Percentiles rank a stretch among this genome's conserved stretches.
phyloP scores from a whole-genome alignment of 2,329 filamentous ascomycete species.

The Xylariaceae sp. region DNA sequence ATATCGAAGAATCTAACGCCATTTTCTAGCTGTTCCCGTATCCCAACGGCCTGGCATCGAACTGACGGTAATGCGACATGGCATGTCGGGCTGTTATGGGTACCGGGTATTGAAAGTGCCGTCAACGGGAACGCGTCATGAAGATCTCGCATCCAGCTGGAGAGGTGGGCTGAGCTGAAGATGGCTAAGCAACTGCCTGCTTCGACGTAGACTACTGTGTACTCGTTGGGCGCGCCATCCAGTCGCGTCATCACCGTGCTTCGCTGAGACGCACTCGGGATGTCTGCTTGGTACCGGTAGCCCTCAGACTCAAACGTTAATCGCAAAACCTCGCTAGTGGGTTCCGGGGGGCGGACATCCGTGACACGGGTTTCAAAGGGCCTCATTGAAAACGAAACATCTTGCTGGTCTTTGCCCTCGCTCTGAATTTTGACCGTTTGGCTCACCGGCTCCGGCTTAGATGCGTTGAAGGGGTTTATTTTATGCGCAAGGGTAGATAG shows the following conservation, averaged over 20 bases:
- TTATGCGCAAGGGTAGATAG: conserved; percentile 44
- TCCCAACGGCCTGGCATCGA: conserved; percentile 80
- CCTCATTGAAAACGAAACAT: conserved; percentile 61
- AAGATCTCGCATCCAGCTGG: conserved; percentile 79
- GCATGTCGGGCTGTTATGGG: conserved; percentile 89
- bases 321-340: conserved; percentile 65
- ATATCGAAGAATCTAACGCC: conserved; percentile 95
- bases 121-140: conserved; percentile 70
- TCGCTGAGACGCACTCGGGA: conserved; percentile 59
- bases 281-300: conserved; percentile 69
- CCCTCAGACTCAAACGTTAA: conserved; percentile 68
- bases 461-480: conserved; percentile 45
- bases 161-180: conserved; percentile 67
- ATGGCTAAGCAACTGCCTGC: conserved; percentile 57
- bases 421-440: conserved; percentile 47
- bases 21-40: conserved; percentile 77
- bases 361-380: conserved; percentile 67
- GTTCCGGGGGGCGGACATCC: conserved; percentile 58
- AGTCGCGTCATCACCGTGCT: conserved; percentile 61
- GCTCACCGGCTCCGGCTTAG: conserved; percentile 26
- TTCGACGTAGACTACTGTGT: conserved; percentile 65
- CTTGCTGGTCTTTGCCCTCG: conserved; percentile 58
- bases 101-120: conserved; percentile 85
- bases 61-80: conserved; percentile 86
- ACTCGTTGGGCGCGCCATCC: conserved; percentile 48